Conservation (phyloP, 1,284 basidiomycete species). For the Puccinia triticina region DNA sequence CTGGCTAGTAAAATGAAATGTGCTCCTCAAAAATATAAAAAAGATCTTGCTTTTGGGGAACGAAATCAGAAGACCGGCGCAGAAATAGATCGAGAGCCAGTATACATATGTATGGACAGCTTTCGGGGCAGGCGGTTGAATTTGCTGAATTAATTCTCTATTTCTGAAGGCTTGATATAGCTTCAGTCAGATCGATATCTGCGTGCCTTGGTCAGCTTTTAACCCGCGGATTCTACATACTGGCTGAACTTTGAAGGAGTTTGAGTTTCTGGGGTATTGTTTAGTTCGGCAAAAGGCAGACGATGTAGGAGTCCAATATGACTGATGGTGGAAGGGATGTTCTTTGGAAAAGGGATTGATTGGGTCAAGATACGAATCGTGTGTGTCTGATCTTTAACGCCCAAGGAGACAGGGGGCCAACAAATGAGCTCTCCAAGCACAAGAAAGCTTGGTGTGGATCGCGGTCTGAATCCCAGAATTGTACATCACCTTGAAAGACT, state of each 20-base stretch:
- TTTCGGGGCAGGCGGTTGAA: background rate
- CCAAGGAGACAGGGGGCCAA: background rate
- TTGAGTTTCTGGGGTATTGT: background rate
- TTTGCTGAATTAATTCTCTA: background rate
- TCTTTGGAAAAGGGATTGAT: background rate
- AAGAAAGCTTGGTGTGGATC: constrained; percentile 7
- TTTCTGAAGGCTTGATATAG: background rate
- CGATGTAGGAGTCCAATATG: background rate
- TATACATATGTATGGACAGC: background rate
- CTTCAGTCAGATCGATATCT: constrained; percentile 10
- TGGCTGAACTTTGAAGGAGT: too few species aligned
- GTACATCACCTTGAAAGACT: too few species aligned
- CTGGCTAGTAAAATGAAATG: background rate
- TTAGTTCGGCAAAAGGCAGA: background rate
- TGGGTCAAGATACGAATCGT: background rate
- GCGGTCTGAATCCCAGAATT: background rate
- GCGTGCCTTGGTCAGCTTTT: background rate
- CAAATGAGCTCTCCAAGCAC: background rate
- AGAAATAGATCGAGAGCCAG: background rate
- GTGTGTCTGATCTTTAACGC: background rate
- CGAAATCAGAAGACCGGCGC: background rate
- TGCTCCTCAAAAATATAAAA: background rate
- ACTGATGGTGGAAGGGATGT: background rate
- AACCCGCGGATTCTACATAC: background rate
- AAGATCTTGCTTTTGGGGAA: background rate